Conservation (phyloP, 2,329 filamentous ascomycete species). For the Aphanocladium album region DNA sequence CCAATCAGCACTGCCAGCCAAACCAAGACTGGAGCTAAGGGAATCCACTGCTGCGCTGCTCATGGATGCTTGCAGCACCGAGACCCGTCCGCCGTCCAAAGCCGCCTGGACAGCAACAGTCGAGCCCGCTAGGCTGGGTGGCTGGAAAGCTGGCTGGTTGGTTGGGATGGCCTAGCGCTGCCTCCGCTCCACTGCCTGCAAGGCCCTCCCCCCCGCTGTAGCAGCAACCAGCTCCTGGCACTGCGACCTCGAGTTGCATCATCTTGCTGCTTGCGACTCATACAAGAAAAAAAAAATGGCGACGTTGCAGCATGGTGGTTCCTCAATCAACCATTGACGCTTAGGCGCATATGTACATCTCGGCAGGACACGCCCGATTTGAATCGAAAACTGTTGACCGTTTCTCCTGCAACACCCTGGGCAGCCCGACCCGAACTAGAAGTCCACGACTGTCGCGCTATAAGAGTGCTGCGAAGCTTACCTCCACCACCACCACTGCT, state of each 20-base stretch:
- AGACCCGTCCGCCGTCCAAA: neutral
- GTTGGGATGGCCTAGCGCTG: neutral
- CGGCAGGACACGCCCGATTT: slow-evolving; percentile 3
- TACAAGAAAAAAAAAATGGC: neutral
- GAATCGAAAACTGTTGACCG: neutral
- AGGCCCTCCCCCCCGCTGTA: neutral
- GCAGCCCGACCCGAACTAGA: neutral
- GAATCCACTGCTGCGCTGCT: neutral
- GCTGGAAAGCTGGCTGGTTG: no score
- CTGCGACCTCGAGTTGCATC: neutral
- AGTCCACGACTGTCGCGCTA: neutral
- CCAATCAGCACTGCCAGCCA: slow-evolving; percentile 15
- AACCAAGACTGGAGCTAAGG: neutral
- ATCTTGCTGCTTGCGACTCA: slow-evolving; percentile 9
- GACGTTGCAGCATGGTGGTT: neutral
- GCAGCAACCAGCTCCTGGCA: neutral
- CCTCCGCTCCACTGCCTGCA: neutral
- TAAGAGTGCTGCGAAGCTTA: neutral
- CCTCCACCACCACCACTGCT: neutral
- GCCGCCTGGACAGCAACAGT: neutral
- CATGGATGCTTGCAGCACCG: slow-evolving; percentile 3
- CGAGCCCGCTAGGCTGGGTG: no score
- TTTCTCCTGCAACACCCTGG: neutral
- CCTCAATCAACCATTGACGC: neutral
- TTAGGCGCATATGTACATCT: slow-evolving; percentile 5